Conservation (phyloP, 2,329 filamentous ascomycete genomes). For the Penicillium decumbens region DNA sequence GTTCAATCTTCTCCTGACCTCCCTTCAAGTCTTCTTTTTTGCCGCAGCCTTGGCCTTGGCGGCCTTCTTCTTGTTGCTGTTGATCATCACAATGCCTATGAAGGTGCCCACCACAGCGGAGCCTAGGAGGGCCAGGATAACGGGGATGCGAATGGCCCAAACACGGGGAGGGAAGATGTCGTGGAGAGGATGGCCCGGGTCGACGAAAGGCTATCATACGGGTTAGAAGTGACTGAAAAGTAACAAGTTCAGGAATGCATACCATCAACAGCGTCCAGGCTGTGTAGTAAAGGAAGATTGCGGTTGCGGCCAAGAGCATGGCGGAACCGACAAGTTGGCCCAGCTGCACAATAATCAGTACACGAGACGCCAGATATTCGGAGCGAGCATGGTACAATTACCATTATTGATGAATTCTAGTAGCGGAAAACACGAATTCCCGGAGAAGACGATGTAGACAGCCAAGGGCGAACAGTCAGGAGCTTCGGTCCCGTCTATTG, state of each 20-base stretch:
- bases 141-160: conserved; percentile 97
- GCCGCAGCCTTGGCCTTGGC: conserved; percentile 79
- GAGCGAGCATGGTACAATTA: conserved; percentile 5
- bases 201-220: conserved; percentile 78
- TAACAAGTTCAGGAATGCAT: conserved; percentile 27
- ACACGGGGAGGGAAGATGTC: conserved; percentile 93
- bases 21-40: conserved; percentile 74
- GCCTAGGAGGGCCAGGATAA: conserved; percentile 88
- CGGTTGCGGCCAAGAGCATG: conserved; percentile 69
- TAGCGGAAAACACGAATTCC: conserved; percentile 6
- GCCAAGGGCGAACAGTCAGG: conserved; percentile 13
- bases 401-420: conserved; percentile 22
- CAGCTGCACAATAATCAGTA: conserved; percentile 57
- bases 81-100: conserved; percentile 95
- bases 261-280: conserved; percentile 98
- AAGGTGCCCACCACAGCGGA: conserved; percentile 94
- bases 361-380: neutral
- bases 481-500: conserved; percentile 15
- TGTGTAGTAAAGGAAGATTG: conserved; percentile 85
- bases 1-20: neutral
- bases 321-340: conserved; percentile 77
- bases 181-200: conserved; percentile 87
- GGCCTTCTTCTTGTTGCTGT: conserved; percentile 96
- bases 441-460: conserved; percentile 8
- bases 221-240: neutral